Base-by-base conservation (phyloP, 139 green algal genomes). In the Ettlia oleoabundans region DNA sequence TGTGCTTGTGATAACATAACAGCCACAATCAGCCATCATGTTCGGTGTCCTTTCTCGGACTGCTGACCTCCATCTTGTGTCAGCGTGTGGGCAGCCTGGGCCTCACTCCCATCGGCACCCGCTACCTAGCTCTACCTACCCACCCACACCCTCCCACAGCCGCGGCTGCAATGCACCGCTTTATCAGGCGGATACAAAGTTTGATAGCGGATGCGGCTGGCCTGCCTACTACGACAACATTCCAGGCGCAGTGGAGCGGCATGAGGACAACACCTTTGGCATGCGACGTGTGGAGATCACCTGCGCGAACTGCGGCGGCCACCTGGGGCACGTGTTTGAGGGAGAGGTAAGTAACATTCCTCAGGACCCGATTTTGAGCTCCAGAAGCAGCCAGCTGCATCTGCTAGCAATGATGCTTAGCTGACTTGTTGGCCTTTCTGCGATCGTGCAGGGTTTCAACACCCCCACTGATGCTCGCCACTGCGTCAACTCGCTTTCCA, bases 251-350 rank as follows among this genome's bases (percentile, higher is more conserved):
- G 53, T 97, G 2, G 88, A 95, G 0, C 84, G 88, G 24, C 86
- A 95, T 61, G 88, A 87, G 68, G 92, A 97, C 77, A 85, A 77
- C 35, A 71, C 84, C 33, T 87, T 86, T 41, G 87, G 91, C 62
- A 93, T 90, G 85, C 77, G 65, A 35, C 80, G 94, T 3, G 70
- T 80, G 13, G 94, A 98, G 86, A 98, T 98, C 73, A 90, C 90
- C 19, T 98, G 95, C 86, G 82, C 69, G n/a, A 92, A 90, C 26
- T 98, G 95, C 76, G 94, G 92, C 8, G 96, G 96, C 4, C 97
- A 99, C 81, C 84, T 99, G 61, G 97, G 97, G 0, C 96, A 99
- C 86, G 96, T 98, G 9, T 99, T 99, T 85, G 91, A 97, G 79
- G 89, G 87, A 43, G 95, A 98, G 88, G 73, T 68, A 52, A 37